Evolutionary conservation across 1,139 yeast species (phyloP).

Genomic region (Sugiyamaella neomexicana): DNA sequence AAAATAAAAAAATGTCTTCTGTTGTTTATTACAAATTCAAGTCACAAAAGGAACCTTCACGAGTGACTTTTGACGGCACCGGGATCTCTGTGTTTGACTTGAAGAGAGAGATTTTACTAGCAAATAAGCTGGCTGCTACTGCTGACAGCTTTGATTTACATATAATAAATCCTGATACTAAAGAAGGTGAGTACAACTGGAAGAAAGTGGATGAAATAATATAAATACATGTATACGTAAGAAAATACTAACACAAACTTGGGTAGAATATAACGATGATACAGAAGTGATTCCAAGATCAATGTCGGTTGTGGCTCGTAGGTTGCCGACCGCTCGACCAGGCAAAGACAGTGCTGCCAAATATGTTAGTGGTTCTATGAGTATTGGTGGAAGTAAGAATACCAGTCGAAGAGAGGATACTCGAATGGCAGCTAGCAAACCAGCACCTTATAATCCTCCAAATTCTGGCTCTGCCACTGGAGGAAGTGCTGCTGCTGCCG

Average conservation of each 20-base stretch:
- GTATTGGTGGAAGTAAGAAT: conserved; percentile 30
- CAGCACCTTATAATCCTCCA: conserved; percentile 30
- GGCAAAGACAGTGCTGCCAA: conserved; percentile 59
- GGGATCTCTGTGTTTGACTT: conserved; percentile 93
- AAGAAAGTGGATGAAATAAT: not conserved
- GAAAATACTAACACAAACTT: not conserved
- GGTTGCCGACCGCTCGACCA: conserved; percentile 70
- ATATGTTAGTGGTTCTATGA: conserved; percentile 68
- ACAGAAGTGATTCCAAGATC: conserved; percentile 81
- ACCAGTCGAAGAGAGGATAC: conserved; percentile 36
- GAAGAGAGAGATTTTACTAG: conserved; percentile 82
- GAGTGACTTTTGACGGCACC: conserved; percentile 91
- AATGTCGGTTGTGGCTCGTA: conserved; percentile 72
- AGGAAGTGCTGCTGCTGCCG: conserved; percentile 26
- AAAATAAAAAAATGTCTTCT: conserved; percentile 62
- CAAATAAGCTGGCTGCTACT: conserved; percentile 80
- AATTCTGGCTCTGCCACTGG: conserved; percentile 28
- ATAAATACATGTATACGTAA: no score
- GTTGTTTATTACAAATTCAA: conserved; percentile 84
- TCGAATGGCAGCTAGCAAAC: conserved; percentile 20
- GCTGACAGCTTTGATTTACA: conserved; percentile 72
- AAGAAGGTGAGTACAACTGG: conserved; percentile 46
- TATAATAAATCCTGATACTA: conserved; percentile 74
- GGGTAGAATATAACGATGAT: conserved; percentile 75
- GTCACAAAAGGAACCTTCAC: conserved; percentile 78